Evolutionary conservation across 768 basidiomycete genomes (phyloP).

Genomic region (Tylopilus subfusipes): DNA sequence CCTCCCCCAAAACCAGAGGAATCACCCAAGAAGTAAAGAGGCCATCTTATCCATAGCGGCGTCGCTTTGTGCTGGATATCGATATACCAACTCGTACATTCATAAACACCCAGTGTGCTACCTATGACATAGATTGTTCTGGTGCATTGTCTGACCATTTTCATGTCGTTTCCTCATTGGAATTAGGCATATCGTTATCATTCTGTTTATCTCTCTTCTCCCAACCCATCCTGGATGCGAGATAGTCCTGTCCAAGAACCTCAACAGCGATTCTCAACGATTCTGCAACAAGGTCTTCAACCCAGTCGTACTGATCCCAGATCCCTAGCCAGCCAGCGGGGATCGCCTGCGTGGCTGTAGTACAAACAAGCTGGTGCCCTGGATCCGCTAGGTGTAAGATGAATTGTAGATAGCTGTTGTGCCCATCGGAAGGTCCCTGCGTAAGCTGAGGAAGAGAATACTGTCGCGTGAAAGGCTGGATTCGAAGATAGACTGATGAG

Average conservation of each 20-base stretch:
- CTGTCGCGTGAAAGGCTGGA: conserved; percentile 79
- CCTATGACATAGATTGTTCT: conserved; percentile 7
- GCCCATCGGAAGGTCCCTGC: conserved; percentile 21
- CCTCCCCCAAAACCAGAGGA: conserved; percentile 75
- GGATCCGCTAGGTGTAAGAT: conserved; percentile 71
- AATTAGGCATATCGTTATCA: conserved; percentile 7
- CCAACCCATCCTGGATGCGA: conserved; percentile 86
- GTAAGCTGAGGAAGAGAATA: conserved; percentile 41
- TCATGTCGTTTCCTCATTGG: conserved; percentile 11
- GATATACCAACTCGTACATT: conserved; percentile 13
- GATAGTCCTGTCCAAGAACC: conserved; percentile 88
- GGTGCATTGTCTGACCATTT: neutral
- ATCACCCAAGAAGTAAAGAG: conserved; percentile 68
- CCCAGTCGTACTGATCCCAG: conserved; percentile 94
- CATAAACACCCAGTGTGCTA: conserved; percentile 4
- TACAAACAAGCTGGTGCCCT: conserved; percentile 68
- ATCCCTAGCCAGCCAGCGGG: conserved; percentile 84
- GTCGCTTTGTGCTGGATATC: conserved; percentile 6
- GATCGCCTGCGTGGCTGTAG: conserved; percentile 78
- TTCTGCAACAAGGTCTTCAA: conserved; percentile 92
- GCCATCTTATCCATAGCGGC: neutral
- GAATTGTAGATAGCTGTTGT: conserved; percentile 52
- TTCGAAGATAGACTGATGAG: conserved; percentile 87
- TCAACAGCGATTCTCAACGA: conserved; percentile 80
- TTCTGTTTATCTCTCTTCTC: conserved; percentile 31